Base-by-base conservation (phyloP, 2,329 filamentous ascomycete genomes). In the Coniochaeta pulveracea region DNA sequence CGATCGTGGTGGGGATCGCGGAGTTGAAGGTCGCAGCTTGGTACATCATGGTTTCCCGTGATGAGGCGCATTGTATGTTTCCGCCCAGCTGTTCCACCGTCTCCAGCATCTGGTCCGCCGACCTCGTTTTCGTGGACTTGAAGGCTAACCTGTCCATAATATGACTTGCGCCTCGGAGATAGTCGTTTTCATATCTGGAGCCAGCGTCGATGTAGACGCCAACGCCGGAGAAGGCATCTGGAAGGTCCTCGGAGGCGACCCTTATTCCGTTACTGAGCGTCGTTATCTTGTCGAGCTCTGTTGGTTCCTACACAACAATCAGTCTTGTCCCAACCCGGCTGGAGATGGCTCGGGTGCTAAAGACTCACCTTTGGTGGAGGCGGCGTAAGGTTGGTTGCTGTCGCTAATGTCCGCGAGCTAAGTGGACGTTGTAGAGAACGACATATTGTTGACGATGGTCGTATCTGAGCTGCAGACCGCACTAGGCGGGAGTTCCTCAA, bases 11-110 rank as follows among this genome's bases (percentile, higher is more conserved):
- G 6, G 84, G 79, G 7, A 98, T 86, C 12, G 85, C 80, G 17
- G 80, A 80, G 64, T 98, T 98, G 72, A 98, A 98, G 19, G 88
- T 95, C 17, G 91, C 91, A 2, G 86, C 85, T 58, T 98, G 91
- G 64, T 98, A 98, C 91, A 98, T 98, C 61, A 98, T 74, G 36
- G 85, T 85, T 60, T 98, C 91, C 43, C 91, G 72, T 2, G 86
- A 93, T 2, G 88, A 95, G 9, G 89, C 88, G 60, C 91, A 98
- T 60, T 96, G 88, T 38, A 98, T 89, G 55, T 95, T 95, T 19
- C 91, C 91, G 22, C 91, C 91, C 3, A 98, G 66, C 0, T 78
- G 80, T 58, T 96, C 91, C 21, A 95, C 71, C 21, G 78, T 69
- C 56, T 94, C 85, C 14, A 94, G 65, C 77, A 96, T 91, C 45